Percentiles rank a stretch among this genome's conserved stretches.
These are phyloP conservation scores for Melastoma malabathricum DNA, from an alignment of 345 rosid species.

Conservation along the genomic window DNA sequence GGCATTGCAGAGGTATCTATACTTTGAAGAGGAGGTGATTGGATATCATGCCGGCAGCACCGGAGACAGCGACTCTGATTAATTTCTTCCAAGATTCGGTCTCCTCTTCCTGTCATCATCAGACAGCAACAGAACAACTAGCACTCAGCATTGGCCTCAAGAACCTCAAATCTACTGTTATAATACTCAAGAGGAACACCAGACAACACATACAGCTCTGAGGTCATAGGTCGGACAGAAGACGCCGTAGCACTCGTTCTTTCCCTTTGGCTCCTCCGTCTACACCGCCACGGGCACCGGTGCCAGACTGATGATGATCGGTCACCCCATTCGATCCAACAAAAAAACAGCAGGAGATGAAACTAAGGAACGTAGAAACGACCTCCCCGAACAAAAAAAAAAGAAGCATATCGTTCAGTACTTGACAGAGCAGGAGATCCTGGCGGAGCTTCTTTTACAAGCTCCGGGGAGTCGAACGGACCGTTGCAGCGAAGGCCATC, in stretches of 20 bases:
- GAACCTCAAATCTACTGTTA: neutral
- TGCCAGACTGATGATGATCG: constrained; percentile 12
- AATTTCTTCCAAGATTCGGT: constrained; percentile 86
- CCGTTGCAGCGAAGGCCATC: too few species aligned
- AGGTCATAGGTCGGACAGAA: constrained; percentile 96
- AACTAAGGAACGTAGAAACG: too few species aligned
- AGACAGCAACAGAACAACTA: neutral
- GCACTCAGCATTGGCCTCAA: neutral
- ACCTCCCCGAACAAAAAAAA: too few species aligned
- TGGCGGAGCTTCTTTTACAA: too few species aligned
- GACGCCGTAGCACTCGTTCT: constrained; percentile 72
- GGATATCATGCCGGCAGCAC: constrained; percentile 96
- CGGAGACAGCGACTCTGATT: constrained; percentile 71
- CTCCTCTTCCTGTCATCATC: constrained; percentile 58
- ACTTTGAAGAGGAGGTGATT: constrained; percentile 96
- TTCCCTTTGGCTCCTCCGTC: constrained; percentile 22
- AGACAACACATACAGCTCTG: constrained; percentile 42
- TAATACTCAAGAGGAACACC: neutral
- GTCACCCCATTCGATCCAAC: too few species aligned
- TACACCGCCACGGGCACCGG: constrained; percentile 44
- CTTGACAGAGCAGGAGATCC: too few species aligned
- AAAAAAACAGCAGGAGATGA: too few species aligned
- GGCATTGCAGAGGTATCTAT: constrained; percentile 7
- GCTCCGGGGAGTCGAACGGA: too few species aligned
- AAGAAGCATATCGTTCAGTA: too few species aligned